A percentile compares a stretch with the other conserved stretches of the same genome.
Conservation (phyloP, 1,139 yeast genomes). For the Yarrowia galli region DNA sequence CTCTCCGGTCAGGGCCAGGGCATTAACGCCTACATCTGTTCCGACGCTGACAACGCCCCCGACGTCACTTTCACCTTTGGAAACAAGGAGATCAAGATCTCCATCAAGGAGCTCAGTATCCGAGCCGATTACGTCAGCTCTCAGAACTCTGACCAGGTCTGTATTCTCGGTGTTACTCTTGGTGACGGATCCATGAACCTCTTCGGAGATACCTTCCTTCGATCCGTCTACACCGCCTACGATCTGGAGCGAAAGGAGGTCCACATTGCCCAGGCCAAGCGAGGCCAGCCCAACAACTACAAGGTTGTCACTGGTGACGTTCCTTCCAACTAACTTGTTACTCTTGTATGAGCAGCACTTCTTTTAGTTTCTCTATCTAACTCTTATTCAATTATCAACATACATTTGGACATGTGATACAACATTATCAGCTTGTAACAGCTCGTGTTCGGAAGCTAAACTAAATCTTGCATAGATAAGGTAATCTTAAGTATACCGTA, state of each 20-base stretch:
- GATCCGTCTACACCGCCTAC: conserved; percentile 74
- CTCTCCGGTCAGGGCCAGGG: background rate
- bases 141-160: background rate
- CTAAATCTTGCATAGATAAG: background rate
- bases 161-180: background rate
- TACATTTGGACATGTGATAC: no score
- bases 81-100: conserved; percentile 5
- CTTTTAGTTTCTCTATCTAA: conserved; percentile 5
- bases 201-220: conserved; percentile 74
- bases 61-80: conserved; percentile 37
- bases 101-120: conserved; percentile 42
- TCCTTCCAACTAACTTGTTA: conserved; percentile 2
- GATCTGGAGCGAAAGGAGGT: conserved; percentile 68
- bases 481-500: background rate
- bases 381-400: background rate
- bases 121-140: conserved; percentile 6
- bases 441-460: background rate
- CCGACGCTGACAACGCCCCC: conserved; percentile 39
- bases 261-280: conserved; percentile 58
- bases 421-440: no score
- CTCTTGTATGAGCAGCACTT: background rate
- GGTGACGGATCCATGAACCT: conserved; percentile 39
- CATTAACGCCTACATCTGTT: background rate
- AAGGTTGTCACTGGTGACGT: conserved; percentile 2
- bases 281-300: conserved; percentile 42